A percentile compares a stretch with the other conserved stretches of the same genome.
These are phyloP conservation scores for Medakamo hakoo DNA, from an alignment of 139 green algal genomes.

Conservation along the genomic window DNA sequence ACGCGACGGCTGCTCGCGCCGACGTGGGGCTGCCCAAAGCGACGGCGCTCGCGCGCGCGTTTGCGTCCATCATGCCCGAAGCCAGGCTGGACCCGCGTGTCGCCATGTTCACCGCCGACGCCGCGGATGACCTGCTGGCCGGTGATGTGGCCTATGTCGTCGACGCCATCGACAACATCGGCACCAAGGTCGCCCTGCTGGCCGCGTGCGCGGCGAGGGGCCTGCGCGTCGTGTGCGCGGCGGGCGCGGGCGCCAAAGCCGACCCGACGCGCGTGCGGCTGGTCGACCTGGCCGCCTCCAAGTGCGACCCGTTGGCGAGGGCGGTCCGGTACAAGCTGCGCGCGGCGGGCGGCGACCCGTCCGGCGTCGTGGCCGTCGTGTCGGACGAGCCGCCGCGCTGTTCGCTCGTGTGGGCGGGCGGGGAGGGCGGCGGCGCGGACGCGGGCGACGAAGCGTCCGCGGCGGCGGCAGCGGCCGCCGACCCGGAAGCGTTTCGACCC, in stretches of 20 bases:
- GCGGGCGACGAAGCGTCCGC: not conserved
- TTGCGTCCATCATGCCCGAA: constrained; percentile 80
- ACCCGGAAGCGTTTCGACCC: constrained; percentile 1
- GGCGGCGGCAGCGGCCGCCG: too few relatives aligned
- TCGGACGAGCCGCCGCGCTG: not conserved
- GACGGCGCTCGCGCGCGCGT: constrained; percentile 56
- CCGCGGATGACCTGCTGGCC: constrained; percentile 56
- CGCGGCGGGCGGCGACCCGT: too few relatives aligned
- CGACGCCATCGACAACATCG: constrained; percentile 97
- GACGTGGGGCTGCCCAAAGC: constrained; percentile 90
- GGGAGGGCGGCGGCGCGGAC: not conserved
- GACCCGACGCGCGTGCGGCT: constrained; percentile 85
- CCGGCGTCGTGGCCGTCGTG: not conserved
- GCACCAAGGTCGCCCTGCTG: constrained; percentile 90
- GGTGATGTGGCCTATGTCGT: constrained; percentile 77
- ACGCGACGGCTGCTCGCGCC: constrained; percentile 74
- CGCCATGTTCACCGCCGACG: constrained; percentile 29
- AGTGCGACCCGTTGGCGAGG: constrained; percentile 62
- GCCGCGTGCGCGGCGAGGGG: constrained; percentile 55
- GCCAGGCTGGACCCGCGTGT: constrained; percentile 34
- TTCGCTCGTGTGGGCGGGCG: too few relatives aligned
- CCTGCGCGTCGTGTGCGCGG: constrained; percentile 61
- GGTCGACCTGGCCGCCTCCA: constrained; percentile 61
- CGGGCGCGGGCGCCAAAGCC: constrained; percentile 71
- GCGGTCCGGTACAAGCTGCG: constrained; percentile 44